Evolutionary conservation across 768 basidiomycete species (phyloP), one percentile per base, ranked within the genome.

Genomic region (Mycena rebaudengoi): DNA sequence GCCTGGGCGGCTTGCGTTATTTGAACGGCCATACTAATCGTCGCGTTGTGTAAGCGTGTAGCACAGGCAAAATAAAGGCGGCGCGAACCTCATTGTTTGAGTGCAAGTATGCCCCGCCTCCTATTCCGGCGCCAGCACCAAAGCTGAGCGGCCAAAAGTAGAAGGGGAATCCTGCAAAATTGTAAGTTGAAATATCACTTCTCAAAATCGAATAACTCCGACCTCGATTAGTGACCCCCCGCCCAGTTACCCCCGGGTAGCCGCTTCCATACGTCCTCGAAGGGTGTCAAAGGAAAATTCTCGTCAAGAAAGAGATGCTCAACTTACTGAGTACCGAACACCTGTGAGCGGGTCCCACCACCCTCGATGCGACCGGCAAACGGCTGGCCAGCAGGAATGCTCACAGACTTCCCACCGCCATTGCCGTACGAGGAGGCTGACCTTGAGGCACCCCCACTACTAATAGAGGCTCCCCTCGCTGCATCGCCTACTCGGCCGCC

Each of bases 1-100:
- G 1, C 87, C 87, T 7, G 84, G 81, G 29, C 87, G 82, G 50
- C 79, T 82, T 4, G 76, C 73, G 59, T 87, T 86, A 35, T 74
- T 70, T 3, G 79, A 66, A 32, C 66, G 52, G 33, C 83, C 85
- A 57, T 86, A 86, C 83, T 86, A 21, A 40, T 26, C n/a, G n/a
- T n/a, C n/a, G n/a, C n/a, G n/a, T n/a, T n/a, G n/a, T n/a, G 21
- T 11, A 12, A 60, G 25, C 32, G 26, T 35, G 10, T n/a, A n/a
- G 30, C 10, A 29, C 6, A 33, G 3, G n/a, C n/a, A n/a, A 14
- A 21, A 5, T 26, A 21, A 30, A 30, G 3, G n/a, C 3, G 10
- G 28, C 1, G 18, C 49, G n/a, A 12, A 66, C 64, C 60, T 67
- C 65, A 2, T 21, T 28, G 46, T 59, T 48, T n/a, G 61, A 62